Conservation (phyloP, 2,329 filamentous ascomycete genomes). For the Fusarium pseudocircinatum region DNA sequence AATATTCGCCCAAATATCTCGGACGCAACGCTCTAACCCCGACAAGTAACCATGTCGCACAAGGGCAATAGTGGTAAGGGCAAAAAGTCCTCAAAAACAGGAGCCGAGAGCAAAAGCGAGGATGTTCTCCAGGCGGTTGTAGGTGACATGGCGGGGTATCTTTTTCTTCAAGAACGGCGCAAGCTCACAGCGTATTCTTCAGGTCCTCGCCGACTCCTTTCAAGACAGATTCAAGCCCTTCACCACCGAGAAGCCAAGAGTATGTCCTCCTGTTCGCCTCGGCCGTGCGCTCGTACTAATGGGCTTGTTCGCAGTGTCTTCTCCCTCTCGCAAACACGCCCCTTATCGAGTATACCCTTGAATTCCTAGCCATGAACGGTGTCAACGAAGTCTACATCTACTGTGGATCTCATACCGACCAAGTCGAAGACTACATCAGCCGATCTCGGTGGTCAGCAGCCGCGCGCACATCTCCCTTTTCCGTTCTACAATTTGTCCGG, state of each 20-base stretch:
- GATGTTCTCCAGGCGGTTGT: conserved; percentile 68
- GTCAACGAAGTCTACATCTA: conserved; percentile 96
- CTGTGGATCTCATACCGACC: conserved; percentile 85
- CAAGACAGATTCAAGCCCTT: conserved; percentile 92
- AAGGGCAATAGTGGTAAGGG: conserved; percentile 58
- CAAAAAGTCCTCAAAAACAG: conserved; percentile 62
- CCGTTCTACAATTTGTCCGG: conserved; percentile 82
- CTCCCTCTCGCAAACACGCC: conserved; percentile 92
- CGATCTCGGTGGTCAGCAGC: conserved; percentile 76
- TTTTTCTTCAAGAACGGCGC: conserved; percentile 13
- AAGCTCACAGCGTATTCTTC: conserved; percentile 33
- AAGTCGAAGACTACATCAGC: conserved; percentile 87
- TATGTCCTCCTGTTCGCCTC: conserved; percentile 53
- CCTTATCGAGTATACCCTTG: conserved; percentile 96
- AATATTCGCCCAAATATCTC: conserved; percentile 12
- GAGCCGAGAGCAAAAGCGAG: conserved; percentile 65
- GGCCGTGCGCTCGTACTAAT: conserved; percentile 27
- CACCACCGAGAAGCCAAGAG: conserved; percentile 86
- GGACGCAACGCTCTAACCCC: conserved; percentile 21
- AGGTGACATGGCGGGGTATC: conserved; percentile 49
- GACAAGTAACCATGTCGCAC: conserved; percentile 54
- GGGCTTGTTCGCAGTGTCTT: conserved; percentile 73
- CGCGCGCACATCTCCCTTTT: conserved; percentile 72
- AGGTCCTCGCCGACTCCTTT: conserved; percentile 94
- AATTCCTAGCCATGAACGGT: conserved; percentile 93